These are phyloP conservation scores for Diaporthe ilicicola DNA, from an alignment of 2,329 filamentous ascomycete species.

Conservation along the genomic window DNA sequence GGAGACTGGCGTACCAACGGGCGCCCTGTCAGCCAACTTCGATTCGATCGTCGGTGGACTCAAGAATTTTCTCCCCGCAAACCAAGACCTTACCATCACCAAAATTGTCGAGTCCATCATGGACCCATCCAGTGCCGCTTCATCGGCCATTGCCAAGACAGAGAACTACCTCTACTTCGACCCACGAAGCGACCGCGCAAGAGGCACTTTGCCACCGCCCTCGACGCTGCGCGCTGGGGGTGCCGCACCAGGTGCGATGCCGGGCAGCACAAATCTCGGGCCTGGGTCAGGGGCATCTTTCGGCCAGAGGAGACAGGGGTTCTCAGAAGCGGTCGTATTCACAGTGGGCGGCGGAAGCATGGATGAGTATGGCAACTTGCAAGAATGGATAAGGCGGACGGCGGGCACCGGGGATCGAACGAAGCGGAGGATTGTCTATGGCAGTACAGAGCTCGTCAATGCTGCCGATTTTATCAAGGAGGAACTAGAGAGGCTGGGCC, in stretches of 20 bases:
- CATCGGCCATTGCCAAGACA: slow-evolving; percentile 93
- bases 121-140: slow-evolving; percentile 90
- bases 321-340: slow-evolving; percentile 91
- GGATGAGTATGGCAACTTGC: slow-evolving; percentile 97
- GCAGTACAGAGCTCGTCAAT: slow-evolving; percentile 85
- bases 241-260: slow-evolving; percentile 42
- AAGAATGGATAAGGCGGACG: slow-evolving; percentile 91
- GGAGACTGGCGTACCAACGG: slow-evolving; percentile 80
- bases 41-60: slow-evolving; percentile 95
- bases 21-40: slow-evolving; percentile 78
- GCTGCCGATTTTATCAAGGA: slow-evolving; percentile 72
- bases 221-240: slow-evolving; percentile 63
- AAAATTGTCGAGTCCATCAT: slow-evolving; percentile 99
- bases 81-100: slow-evolving; percentile 94
- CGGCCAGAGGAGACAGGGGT: slow-evolving; percentile 88
- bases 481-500: slow-evolving; percentile 70
- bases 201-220: slow-evolving; percentile 88
- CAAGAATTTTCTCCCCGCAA: slow-evolving; percentile 96
- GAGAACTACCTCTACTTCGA: slow-evolving; percentile 98
- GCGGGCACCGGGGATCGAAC: slow-evolving; percentile 64
- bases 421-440: slow-evolving; percentile 88
- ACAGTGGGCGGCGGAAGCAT: slow-evolving; percentile 96
- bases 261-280: slow-evolving; percentile 54
- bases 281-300: slow-evolving; percentile 82
- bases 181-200: slow-evolving; percentile 89